Evolutionary conservation across 441 rosid species (phyloP).

Genomic region (Dalechampia spathulata): DNA sequence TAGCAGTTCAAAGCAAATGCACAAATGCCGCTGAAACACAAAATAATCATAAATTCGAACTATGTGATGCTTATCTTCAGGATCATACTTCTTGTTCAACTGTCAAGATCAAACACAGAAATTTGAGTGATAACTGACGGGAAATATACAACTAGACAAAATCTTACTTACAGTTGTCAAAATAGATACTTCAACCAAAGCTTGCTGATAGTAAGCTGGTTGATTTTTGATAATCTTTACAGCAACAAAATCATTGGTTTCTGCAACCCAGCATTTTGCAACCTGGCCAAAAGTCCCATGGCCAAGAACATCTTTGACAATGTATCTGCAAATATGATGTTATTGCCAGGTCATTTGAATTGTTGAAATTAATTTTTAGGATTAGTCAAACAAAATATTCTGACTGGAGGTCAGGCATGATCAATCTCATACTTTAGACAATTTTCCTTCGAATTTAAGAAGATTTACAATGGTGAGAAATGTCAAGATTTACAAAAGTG

Average conservation of each 20-base stretch:
- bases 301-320: constrained; percentile 99
- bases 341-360: too few species aligned
- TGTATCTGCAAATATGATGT: constrained; percentile 74
- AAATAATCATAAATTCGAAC: constrained; percentile 97
- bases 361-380: too few species aligned
- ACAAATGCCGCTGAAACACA: constrained; percentile 78
- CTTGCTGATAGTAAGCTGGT: constrained; percentile 99
- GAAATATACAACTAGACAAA: constrained; percentile 11
- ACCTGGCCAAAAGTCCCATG: constrained; percentile 99
- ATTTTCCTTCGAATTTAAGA: too few species aligned
- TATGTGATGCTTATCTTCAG: constrained; percentile 97
- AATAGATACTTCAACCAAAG: constrained; percentile 98
- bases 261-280: constrained; percentile 95
- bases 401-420: too few species aligned
- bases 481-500: too few species aligned
- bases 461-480: too few species aligned
- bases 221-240: constrained; percentile 96
- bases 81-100: constrained; percentile 98
- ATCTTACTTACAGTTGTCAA: constrained; percentile 63
- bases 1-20: constrained; percentile 97
- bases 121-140: constrained; percentile 13
- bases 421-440: too few species aligned
- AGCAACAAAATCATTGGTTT: constrained; percentile 73
- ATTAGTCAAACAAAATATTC: too few species aligned
- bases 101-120: constrained; percentile 31